Base-by-base conservation (phyloP, 805 yeast species). In the Sugiyamaella smithiae region DNA sequence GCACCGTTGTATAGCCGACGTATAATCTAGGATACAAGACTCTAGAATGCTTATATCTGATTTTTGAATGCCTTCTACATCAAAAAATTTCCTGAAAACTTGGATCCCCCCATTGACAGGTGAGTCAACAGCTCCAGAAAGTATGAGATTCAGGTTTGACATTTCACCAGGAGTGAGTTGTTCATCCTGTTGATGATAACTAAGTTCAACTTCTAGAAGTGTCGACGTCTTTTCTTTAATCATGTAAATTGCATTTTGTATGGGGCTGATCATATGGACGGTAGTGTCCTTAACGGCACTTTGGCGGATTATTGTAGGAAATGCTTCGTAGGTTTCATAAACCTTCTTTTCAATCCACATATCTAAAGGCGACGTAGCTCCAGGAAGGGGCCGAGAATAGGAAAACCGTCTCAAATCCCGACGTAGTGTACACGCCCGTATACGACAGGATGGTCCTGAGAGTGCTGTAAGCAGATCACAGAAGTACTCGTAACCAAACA, bases 21-120 rank as follows among this genome's bases (percentile, higher is more conserved):
- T 78, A 62, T 88, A 74, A 61, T 84, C 89, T 60, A 80, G 73
- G 66, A 86, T 86, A n/a, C n/a, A n/a, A 6, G 86, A 80, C 22
- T 19, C 32, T 23, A 55, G 57, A 6, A 60, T 48, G 61, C 70
- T 52, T 61, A 69, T 62, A 75, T 63, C 59, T 44, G 62, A 54
- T n/a, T 54, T 59, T 8, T 53, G 55, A n/a, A 56, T 48, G 9
- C 31, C 23, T 57, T 58, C 2, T 56, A 52, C 19, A 55, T 62
- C 32, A 38, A 85, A 78, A 62, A 88, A 87, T 1, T 77, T 77
- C 48, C 90, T 74, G 67, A 85, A 88, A 62, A 85, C 88, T 1
- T 88, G 86, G 54, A 88, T 86, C 50, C 97, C 97, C 29, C 97
- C 97, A 63, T 88, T 88, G 4, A 88, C 91, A 2, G 96, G 96